Conservation (phyloP, 2,329 filamentous ascomycete genomes). For the Monosporascus sp. region DNA sequence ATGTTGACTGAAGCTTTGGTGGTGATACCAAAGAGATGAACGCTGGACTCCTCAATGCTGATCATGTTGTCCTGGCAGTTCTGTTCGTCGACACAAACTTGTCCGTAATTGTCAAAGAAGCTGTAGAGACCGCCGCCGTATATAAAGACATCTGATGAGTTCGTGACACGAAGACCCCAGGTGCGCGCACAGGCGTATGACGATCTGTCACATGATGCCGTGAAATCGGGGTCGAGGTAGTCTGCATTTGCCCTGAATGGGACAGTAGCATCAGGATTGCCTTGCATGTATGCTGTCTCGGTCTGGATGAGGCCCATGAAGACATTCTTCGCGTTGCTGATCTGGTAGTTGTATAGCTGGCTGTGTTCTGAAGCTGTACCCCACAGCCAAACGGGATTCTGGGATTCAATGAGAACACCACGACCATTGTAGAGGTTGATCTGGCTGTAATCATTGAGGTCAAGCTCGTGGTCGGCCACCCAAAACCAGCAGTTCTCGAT, state of each 20-base stretch:
- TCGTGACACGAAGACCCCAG: slow-evolving; percentile 68
- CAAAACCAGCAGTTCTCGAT: slow-evolving; percentile 89
- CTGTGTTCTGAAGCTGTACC: slow-evolving; percentile 66
- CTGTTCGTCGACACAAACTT: slow-evolving; percentile 61
- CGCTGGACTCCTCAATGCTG: slow-evolving; percentile 58
- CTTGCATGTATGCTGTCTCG: slow-evolving; percentile 85
- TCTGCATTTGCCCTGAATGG: slow-evolving; percentile 56
- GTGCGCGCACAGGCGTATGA: slow-evolving; percentile 60
- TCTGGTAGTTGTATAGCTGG: slow-evolving; percentile 77
- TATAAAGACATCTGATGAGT: slow-evolving; percentile 62
- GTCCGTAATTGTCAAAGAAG: slow-evolving; percentile 78
- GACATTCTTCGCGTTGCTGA: slow-evolving; percentile 70
- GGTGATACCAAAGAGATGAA: slow-evolving; percentile 63
- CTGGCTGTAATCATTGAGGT: slow-evolving; percentile 66
- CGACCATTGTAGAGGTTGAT: slow-evolving; percentile 86
- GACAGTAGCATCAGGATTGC: slow-evolving; percentile 67
- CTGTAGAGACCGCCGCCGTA: slow-evolving; percentile 74
- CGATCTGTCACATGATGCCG: slow-evolving; percentile 43
- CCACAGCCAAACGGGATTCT: slow-evolving; percentile 75
- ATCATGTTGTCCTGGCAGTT: slow-evolving; percentile 77
- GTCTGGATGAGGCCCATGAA: slow-evolving; percentile 83
- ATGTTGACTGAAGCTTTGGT: slow-evolving; percentile 74
- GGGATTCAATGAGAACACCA: slow-evolving; percentile 73
- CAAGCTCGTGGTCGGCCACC: slow-evolving; percentile 87
- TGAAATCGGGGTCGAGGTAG: slow-evolving; percentile 67